A percentile compares a stretch with the other conserved stretches of the same genome.
These are phyloP conservation scores for Coelastrella sp. DNA, from an alignment of 139 green algal species.

Conservation along the genomic window DNA sequence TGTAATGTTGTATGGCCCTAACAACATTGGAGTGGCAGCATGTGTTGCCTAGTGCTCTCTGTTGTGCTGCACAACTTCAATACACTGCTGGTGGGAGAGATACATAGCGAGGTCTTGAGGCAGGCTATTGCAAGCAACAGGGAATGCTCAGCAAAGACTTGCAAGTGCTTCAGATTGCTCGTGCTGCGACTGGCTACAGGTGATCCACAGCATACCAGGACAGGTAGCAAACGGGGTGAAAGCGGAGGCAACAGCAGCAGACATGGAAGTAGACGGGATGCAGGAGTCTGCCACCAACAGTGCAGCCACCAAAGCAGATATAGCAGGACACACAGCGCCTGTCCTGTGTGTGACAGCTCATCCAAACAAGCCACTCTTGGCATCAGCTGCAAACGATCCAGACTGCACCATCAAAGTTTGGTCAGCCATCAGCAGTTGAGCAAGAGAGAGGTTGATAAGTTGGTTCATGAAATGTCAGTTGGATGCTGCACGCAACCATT, in stretches of 20 bases:
- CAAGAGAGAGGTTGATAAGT: not conserved
- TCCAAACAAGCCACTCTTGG: conserved; percentile 52
- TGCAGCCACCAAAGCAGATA: conserved; percentile 1
- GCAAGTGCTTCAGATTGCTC: not conserved
- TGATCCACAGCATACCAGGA: not conserved
- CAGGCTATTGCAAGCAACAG: no score
- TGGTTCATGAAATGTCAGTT: not conserved
- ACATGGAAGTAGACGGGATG: not conserved
- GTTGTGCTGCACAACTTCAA: no score
- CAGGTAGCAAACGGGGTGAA: not conserved
- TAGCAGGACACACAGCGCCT: conserved; percentile 64
- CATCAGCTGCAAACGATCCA: conserved; percentile 58
- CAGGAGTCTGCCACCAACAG: not conserved
- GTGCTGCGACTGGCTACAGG: not conserved
- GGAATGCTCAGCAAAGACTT: no score
- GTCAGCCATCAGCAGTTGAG: conserved; percentile 29
- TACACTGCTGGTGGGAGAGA: no score
- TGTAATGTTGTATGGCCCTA: no score
- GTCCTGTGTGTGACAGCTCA: conserved; percentile 68
- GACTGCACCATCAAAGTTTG: conserved; percentile 83
- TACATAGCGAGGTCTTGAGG: no score
- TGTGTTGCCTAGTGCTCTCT: no score
- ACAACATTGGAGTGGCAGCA: no score
- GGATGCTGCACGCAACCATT: not conserved
- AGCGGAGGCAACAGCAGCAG: not conserved